Conservation (phyloP, 31 red algal genomes). For the Bonnemaisonia californica region DNA sequence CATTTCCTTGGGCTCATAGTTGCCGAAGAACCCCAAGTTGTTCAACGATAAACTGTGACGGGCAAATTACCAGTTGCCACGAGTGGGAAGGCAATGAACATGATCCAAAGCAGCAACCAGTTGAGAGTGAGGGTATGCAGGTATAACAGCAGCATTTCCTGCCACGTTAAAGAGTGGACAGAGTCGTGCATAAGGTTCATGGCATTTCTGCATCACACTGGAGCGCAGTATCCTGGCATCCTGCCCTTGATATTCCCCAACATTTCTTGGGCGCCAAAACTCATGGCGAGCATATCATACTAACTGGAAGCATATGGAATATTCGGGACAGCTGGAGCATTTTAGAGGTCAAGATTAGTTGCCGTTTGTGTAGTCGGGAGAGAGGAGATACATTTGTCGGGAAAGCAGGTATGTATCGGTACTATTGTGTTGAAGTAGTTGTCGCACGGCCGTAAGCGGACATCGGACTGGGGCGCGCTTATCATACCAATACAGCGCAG, state of each 20-base stretch:
- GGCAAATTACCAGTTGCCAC: slow-evolving; percentile 33
- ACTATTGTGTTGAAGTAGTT: too few relatives aligned
- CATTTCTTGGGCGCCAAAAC: slow-evolving; percentile 74
- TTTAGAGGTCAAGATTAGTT: too few relatives aligned
- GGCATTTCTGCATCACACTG: slow-evolving; percentile 48
- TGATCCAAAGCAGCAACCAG: slow-evolving; percentile 62
- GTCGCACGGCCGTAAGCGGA: too few relatives aligned
- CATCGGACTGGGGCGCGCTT: too few relatives aligned
- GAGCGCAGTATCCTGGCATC: slow-evolving; percentile 53
- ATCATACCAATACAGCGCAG: too few relatives aligned
- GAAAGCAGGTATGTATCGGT: too few relatives aligned
- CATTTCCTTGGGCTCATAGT: slow-evolving; percentile 29
- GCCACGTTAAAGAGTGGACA: slow-evolving; percentile 43
- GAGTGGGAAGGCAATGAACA: slow-evolving; percentile 55
- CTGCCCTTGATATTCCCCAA: slow-evolving; percentile 53
- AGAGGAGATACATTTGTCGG: too few relatives aligned
- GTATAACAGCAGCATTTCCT: slow-evolving; percentile 60
- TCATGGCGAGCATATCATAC: slow-evolving; percentile 73
- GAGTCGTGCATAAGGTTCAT: slow-evolving; percentile 66
- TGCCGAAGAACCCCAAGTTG: slow-evolving; percentile 54
- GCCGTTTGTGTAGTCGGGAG: too few relatives aligned
- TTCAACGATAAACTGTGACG: slow-evolving; percentile 33
- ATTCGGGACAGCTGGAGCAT: too few relatives aligned
- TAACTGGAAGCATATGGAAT: slow-evolving; percentile 61
- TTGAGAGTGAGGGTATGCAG: slow-evolving; percentile 76